Percentiles rank a stretch among this genome's conserved stretches.
These are phyloP conservation scores for Cercophora newfieldiana DNA, from an alignment of 495 filamentous ascomycete species.

Conservation along the genomic window DNA sequence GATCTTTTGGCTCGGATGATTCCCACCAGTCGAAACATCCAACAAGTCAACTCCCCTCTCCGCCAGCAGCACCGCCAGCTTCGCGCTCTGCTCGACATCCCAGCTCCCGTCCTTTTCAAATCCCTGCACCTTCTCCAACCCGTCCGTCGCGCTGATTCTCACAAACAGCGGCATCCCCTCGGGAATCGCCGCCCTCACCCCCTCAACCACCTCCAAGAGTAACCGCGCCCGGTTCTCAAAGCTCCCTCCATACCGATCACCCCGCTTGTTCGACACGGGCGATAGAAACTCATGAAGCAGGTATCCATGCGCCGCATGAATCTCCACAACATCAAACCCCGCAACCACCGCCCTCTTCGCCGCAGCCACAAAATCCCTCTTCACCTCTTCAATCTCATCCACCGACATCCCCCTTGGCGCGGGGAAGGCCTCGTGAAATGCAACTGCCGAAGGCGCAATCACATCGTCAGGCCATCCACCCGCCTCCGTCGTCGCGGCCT, in stretches of 20 bases:
- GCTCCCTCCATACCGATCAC: slow-evolving; percentile 57
- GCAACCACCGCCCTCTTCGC: slow-evolving; percentile 62
- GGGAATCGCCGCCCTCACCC: slow-evolving; percentile 55
- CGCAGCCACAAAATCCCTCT: slow-evolving; percentile 60
- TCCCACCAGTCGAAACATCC: slow-evolving; percentile 67
- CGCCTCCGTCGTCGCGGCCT: slow-evolving; percentile 14
- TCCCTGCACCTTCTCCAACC: slow-evolving; percentile 53
- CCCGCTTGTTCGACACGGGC: slow-evolving; percentile 58
- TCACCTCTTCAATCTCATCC: slow-evolving; percentile 62
- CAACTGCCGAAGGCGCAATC: slow-evolving; percentile 46
- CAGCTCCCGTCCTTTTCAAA: slow-evolving; percentile 23
- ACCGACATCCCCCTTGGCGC: slow-evolving; percentile 59
- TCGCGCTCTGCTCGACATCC: slow-evolving; percentile 56
- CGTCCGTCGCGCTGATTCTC: slow-evolving; percentile 71
- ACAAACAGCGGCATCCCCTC: slow-evolving; percentile 63
- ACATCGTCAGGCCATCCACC: slow-evolving; percentile 71
- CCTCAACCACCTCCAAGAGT: slow-evolving; percentile 47
- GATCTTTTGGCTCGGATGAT: slow-evolving; percentile 58
- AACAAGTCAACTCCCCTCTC: slow-evolving; percentile 70
- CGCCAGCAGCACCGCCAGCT: slow-evolving; percentile 63
- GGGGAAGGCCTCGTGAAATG: slow-evolving; percentile 45
- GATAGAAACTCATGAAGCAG: slow-evolving; percentile 63
- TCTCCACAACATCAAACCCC: slow-evolving; percentile 69
- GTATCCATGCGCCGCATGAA: slow-evolving; percentile 65
- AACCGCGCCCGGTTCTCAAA: slow-evolving; percentile 59